Base-by-base conservation (phyloP, 1,139 yeast species). In the Groenewaldozyma auringiensis region DNA sequence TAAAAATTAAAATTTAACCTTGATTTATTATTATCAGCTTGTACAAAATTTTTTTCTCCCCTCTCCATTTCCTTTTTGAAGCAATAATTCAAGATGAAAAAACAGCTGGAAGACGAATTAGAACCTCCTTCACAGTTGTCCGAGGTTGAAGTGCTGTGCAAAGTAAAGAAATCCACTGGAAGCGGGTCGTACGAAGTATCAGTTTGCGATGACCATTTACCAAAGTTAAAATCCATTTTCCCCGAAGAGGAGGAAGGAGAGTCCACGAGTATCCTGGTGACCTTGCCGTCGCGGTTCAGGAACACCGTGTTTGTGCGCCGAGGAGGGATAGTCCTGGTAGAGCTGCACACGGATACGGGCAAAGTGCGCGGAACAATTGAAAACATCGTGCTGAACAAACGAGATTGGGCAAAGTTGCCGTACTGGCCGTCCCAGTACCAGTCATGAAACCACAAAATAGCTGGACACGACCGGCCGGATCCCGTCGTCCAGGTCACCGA, bases 391-490 rank as follows among this genome's bases (percentile, higher is more conserved):
- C 56, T 57, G 37, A 63, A 63, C 50, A 57, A 57, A 33, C 55
- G 60, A 37, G 60, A 58, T 16, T 67, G 71, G 71, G 62, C 62
- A 50, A 57, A 57, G 44, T 53, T 55, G 50, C 57, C 61, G 3
- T 67, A 64, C 47, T 67, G 68, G 67, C 69, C 69, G 1, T 47
- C 27, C 4, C 68, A 65, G 48, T 64, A 53, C 50, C 52, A 55
- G 34, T 53, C n/a, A n/a, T n/a, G n/a, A n/a, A n/a, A n/a, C n/a
- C n/a, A n/a, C n/a, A n/a, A n/a, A n/a, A n/a, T n/a, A n/a, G n/a
- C n/a, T n/a, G n/a, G n/a, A n/a, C n/a, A n/a, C n/a, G n/a, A n/a
- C n/a, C n/a, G n/a, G n/a, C n/a, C n/a, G n/a, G n/a, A n/a, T n/a
- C n/a, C n/a, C n/a, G n/a, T n/a, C n/a, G n/a, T n/a, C n/a, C n/a